phyloP scores from a whole-genome alignment of 768 basidiomycete species.

The Rhodotorula graminis region DNA sequence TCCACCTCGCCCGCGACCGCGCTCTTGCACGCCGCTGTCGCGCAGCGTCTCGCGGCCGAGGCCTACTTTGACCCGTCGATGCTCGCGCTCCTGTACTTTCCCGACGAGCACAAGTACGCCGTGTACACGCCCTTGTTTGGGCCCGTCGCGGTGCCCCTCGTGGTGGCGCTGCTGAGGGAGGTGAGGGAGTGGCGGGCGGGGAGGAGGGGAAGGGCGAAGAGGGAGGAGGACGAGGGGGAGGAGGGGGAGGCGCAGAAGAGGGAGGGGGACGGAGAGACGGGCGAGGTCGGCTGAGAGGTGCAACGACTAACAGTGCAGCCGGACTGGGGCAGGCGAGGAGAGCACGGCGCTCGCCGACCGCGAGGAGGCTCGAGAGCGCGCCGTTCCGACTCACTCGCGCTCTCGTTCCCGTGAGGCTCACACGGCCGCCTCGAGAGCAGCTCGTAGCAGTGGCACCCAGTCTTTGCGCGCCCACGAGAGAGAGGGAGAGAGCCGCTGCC shows the following conservation, averaged over 20 bases:
- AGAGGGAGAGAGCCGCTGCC: too few species aligned
- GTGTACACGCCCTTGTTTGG: conserved; percentile 95
- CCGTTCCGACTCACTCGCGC: too few species aligned
- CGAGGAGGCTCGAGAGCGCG: too few species aligned
- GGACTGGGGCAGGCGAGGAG: too few species aligned
- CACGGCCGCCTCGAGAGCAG: too few species aligned
- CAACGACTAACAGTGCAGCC: too few species aligned
- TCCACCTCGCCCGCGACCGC: conserved; percentile 40
- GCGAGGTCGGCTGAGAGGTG: too few species aligned
- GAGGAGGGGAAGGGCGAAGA: neutral
- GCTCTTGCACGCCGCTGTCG: conserved; percentile 60
- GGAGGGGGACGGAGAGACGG: neutral
- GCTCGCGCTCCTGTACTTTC: conserved; percentile 93
- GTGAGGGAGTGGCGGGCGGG: conserved; percentile 14
- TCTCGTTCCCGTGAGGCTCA: too few species aligned
- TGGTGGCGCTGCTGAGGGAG: conserved; percentile 66
- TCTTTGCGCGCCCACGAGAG: too few species aligned
- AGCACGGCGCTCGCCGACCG: too few species aligned
- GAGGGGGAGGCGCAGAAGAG: neutral
- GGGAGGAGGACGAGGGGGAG: neutral
- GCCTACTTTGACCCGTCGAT: conserved; percentile 97
- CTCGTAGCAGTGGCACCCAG: too few species aligned
- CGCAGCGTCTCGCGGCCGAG: conserved; percentile 64
- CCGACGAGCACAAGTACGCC: conserved; percentile 94
- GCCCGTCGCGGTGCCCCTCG: conserved; percentile 74